Evolutionary conservation across 306 rosid species (phyloP).

Genomic region (Cicer cuneatum): DNA sequence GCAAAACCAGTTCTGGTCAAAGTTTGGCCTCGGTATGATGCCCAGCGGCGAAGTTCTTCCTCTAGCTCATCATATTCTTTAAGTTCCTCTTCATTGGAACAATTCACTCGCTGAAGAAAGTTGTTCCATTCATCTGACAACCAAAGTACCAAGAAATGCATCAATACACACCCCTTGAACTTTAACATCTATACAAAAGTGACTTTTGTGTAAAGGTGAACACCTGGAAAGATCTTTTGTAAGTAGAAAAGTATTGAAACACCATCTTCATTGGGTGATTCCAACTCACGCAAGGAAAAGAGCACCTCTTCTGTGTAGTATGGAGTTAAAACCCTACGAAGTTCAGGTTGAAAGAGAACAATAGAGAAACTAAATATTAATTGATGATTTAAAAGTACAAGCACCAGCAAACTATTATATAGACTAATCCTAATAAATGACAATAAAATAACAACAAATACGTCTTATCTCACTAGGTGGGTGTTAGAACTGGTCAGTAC

Average conservation of each 20-base stretch:
- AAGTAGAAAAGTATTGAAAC: conserved; percentile 94
- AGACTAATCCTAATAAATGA: background rate
- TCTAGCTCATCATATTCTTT: conserved; percentile 68
- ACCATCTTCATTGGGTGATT: conserved; percentile 86
- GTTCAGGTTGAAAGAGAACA: conserved; percentile 23
- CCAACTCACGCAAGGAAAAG: conserved; percentile 77
- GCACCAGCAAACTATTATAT: background rate
- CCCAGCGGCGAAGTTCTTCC: conserved; percentile 95
- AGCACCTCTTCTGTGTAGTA: conserved; percentile 96
- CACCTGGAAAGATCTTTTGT: conserved; percentile 98
- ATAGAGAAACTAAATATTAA: conserved; percentile 3
- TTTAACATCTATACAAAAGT: conserved; percentile 2
- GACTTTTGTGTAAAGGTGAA: conserved; percentile 39
- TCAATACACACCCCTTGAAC: conserved; percentile 25
- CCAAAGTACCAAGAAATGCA: conserved; percentile 10
- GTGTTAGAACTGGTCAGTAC: too few species aligned
- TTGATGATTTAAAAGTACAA: background rate
- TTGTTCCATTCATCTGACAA: conserved; percentile 83
- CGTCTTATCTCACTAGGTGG: background rate
- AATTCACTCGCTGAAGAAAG: conserved; percentile 76
- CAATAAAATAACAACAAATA: background rate
- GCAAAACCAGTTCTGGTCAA: conserved; percentile 83
- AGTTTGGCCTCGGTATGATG: conserved; percentile 96
- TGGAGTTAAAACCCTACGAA: conserved; percentile 87
- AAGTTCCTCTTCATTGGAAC: conserved; percentile 71